Conservation (phyloP, 305 asterid species). For the Solanum hybrid region DNA sequence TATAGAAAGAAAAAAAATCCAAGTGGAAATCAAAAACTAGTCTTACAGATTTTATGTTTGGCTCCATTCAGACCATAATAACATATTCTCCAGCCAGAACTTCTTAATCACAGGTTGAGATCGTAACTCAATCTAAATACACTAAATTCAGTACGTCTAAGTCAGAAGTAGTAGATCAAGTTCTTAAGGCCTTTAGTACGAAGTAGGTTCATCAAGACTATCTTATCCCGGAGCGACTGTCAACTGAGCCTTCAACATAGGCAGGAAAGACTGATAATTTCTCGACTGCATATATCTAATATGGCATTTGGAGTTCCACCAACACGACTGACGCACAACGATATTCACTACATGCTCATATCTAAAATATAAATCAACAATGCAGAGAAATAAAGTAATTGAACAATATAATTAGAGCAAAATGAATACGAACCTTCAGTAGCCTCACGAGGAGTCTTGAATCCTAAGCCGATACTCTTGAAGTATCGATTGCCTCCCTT, state of each 20-base stretch:
- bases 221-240: not conserved
- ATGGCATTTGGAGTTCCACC: not conserved
- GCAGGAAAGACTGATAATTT: not conserved
- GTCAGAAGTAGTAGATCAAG: not conserved
- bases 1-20: not conserved
- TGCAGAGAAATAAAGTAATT: not conserved
- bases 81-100: not conserved
- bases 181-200: not conserved
- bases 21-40: not conserved
- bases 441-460: constrained; percentile 32
- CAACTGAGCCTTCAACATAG: not conserved
- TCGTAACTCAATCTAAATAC: not conserved
- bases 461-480: constrained; percentile 27
- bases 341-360: not conserved
- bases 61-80: not conserved
- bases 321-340: not conserved
- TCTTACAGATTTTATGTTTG: not conserved
- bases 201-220: not conserved
- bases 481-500: constrained; percentile 30
- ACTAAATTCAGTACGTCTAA: not conserved
- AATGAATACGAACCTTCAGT: constrained; percentile 16
- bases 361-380: not conserved
- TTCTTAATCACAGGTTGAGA: not conserved
- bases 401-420: not conserved
- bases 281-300: not conserved